Base-by-base conservation (phyloP, 2,329 filamentous ascomycete genomes). In the Malbranchea cinnamomea region DNA sequence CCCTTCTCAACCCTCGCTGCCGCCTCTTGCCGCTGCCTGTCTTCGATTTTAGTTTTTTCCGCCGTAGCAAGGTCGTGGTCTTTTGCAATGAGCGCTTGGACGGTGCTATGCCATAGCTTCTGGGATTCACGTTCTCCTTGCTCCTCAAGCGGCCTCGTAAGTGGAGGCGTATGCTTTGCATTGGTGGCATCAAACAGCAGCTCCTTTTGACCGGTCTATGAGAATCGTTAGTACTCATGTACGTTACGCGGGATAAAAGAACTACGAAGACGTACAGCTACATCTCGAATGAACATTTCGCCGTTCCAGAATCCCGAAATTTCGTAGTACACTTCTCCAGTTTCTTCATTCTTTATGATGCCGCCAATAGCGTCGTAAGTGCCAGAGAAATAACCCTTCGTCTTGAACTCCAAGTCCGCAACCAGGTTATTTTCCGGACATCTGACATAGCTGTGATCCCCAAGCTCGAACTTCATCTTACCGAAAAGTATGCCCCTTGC, bases 401-500 rank as follows among this genome's bases (percentile, higher is more conserved):
- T 91, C 62, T 95, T 95, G 68, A 98, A 98, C 42, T 98, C 89
- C 37, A 98, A 74, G 50, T 98, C 87, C 36, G 84, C 87, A 15
- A 74, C 70, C 11, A 98, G 65, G 34, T 84, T 77, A 11, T 83
- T 70, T 52, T 95, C 87, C 0, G 87, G 83, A 53, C 89, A 95
- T 41, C 77, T 71, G 12, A 98, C 81, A 45, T 84, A 82, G 52
- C 85, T 93, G 60, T 93, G 85, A 52, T 95, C 87, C 40, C 87
- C 89, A 5, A 98, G 72, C 60, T 98, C 89, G 56, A 95, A 98
- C 56, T 94, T 95, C 89, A 98, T 95, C 56, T 94, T 95, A 27
- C 89, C 89, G 47, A 98, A 94, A 6, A 98, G 65, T 36, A 98
- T 95, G 20, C 89, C 87, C 38, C 89, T 73, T 13, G 87, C 89